Base-by-base conservation (phyloP, 139 green algal species). In the Volvox reticuliferus region DNA sequence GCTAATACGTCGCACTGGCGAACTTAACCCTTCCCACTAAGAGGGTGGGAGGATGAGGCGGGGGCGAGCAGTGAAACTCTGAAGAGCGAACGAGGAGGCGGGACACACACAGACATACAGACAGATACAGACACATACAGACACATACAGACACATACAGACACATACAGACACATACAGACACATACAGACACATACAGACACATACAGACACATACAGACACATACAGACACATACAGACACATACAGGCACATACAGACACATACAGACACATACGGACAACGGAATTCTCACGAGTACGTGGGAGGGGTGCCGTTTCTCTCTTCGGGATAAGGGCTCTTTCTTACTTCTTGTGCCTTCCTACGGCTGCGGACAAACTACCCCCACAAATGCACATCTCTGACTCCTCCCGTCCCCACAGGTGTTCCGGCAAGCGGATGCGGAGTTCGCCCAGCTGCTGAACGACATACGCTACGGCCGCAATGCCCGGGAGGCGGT, bases 401-500 rank as follows among this genome's bases (percentile, higher is more conserved):
- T 69, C 24, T 9, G 44, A 55, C 33, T 26, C 82, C 32, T 85
- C 84, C 65, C 50, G 6, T 9, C 50, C 79, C 20, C 55, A 32
- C 93, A 95, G 93, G 94, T 97, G 73, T 97, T 93, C 87, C 87
- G 96, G 6, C 96, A 97, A 89, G 65, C 87, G 1, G 93, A 96
- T 73, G 44, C 76, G 14, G 1, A 33, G 17, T 97, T 97, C 90
- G 89, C 96, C 26, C 0, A 12, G 1, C 84, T 97, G 30, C 93
- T 97, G 33, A 93, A 97, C 73, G 91, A 94, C 44, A 92, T 97
- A 22, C 93, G 94, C 69, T 91, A 93, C 44, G 92, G 92, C 69
- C 92, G 91, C 61, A 93, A 93, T 35, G 65, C 76, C 19, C 50
- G 30, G 78, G 84, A 71, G 36, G 32, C 93, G 92, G 24, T 89